Evolutionary conservation across 768 basidiomycete species (phyloP), one percentile per base, ranked within the genome.

Genomic region (Podaxis pistillaris): DNA sequence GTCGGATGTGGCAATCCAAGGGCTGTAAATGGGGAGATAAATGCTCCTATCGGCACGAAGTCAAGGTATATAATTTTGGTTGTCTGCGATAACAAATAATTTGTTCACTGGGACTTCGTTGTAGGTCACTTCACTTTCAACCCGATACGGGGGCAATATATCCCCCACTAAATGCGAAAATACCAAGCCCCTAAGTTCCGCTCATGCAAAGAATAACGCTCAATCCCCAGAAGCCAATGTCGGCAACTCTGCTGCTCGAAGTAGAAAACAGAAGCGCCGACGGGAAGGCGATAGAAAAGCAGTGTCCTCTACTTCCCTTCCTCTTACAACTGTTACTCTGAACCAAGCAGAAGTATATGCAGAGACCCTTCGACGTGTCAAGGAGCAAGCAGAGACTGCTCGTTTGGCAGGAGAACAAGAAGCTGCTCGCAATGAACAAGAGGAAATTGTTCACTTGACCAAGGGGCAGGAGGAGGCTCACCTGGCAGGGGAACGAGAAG

Each of bases 21-120:
- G 56, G 26, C 22, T 62, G 61, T 24, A 22, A 38, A 11, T 62
- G 61, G 61, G 61, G 61, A 19, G 54, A 47, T 56, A 47, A 26
- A 19, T 62, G 61, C n/a, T 44, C 19, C 8, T 62, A 49, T 33
- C 51, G 37, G 3, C 61, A 62, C 28, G 61, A 49, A 17, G n/a
- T 50, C 11, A 46, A 36, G 61, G 41, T 44, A 6, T n/a, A 44
- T 12, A 44, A n/a, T 3, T 44, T n/a, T 44, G 41, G 41, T 44
- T 15, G 41, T 44, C 22, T 1, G 7, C 6, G 7, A 4, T 50
- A 19, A 50, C 1, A 12, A 12, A 12, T n/a, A 44, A n/a, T n/a
- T n/a, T 4, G n/a, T 0, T n/a, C 13, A 15, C 1, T 15, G 13
- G 41, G 15, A 15, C 41, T 44, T 44, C 41, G n/a, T 17, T n/a